These are phyloP conservation scores for Stentor roeselii DNA, from an alignment of 73 alveolate genomes.

Conservation along the genomic window DNA sequence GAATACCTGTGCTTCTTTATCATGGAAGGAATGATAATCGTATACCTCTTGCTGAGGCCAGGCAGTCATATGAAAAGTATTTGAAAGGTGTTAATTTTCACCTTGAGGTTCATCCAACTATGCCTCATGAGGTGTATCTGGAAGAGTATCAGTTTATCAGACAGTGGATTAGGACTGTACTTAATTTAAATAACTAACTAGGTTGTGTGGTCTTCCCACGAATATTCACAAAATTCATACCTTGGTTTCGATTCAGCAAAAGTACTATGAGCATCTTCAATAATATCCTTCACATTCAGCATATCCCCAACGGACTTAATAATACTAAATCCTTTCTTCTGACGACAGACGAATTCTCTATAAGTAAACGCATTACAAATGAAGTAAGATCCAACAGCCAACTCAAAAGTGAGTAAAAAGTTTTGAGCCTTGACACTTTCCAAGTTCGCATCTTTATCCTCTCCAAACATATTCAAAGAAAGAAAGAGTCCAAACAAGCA, in stretches of 20 bases:
- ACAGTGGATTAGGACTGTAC: background rate
- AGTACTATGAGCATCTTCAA: conserved; percentile 43
- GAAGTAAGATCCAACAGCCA: conserved; percentile 44
- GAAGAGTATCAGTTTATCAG: background rate
- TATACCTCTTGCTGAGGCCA: background rate
- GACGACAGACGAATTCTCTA: conserved; percentile 30
- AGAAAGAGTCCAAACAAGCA: conserved; percentile 32
- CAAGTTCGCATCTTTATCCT: conserved; percentile 1
- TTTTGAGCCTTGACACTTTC: conserved; percentile 22
- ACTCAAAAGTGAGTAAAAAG: conserved; percentile 51
- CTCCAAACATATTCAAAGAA: conserved; percentile 34
- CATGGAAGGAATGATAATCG: conserved; percentile 23
- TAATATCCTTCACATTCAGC: conserved; percentile 51
- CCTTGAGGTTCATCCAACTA: background rate
- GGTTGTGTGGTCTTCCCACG: background rate
- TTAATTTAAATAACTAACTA: too few relatives aligned
- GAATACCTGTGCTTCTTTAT: conserved; percentile 2
- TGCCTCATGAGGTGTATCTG: background rate
- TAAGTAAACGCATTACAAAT: conserved; percentile 43
- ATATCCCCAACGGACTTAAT: conserved; percentile 38
- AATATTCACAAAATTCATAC: background rate
- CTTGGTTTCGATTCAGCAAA: conserved; percentile 21
- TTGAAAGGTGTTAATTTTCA: background rate
- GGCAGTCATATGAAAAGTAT: background rate
- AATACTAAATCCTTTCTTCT: conserved; percentile 23